Conservation (phyloP, 2,329 filamentous ascomycete species). For the Fusarium decemcellulare region DNA sequence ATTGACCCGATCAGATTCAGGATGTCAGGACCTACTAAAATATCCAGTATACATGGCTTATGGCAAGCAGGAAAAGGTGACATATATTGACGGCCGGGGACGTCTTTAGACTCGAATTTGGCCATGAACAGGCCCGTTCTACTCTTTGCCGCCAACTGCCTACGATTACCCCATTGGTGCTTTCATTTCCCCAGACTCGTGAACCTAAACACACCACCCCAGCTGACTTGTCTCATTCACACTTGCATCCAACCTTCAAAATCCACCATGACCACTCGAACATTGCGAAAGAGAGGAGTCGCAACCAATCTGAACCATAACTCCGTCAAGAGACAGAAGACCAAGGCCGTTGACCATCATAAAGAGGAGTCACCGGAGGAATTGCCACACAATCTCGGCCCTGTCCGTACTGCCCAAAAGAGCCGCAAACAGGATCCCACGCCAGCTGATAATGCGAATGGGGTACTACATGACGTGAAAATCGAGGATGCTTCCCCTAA, state of each 20-base stretch:
- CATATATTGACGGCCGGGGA: neutral
- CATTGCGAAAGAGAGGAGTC: constrained; percentile 29
- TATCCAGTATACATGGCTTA: neutral
- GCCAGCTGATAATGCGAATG: neutral
- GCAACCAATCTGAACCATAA: neutral
- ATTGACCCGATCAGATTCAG: constrained; percentile 28
- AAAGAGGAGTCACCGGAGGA: constrained; percentile 19
- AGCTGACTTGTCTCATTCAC: constrained; percentile 3
- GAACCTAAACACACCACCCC: neutral
- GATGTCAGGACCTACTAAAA: neutral
- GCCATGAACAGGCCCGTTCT: constrained; percentile 17
- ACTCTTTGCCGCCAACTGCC: neutral
- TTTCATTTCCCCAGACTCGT: neutral
- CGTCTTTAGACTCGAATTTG: neutral
- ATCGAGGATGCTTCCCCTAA: constrained; percentile 11
- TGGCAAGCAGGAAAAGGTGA: neutral
- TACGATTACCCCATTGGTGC: neutral
- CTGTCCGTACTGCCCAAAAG: constrained; percentile 16
- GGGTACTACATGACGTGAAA: neutral
- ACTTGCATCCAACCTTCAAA: neutral
- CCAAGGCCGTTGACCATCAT: neutral
- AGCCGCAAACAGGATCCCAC: constrained; percentile 9
- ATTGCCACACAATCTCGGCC: constrained; percentile 39
- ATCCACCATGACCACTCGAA: constrained; percentile 27
- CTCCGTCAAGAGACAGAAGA: constrained; percentile 26